Conservation (phyloP, 139 green algal genomes). For the Ettlia oleoabundans region DNA sequence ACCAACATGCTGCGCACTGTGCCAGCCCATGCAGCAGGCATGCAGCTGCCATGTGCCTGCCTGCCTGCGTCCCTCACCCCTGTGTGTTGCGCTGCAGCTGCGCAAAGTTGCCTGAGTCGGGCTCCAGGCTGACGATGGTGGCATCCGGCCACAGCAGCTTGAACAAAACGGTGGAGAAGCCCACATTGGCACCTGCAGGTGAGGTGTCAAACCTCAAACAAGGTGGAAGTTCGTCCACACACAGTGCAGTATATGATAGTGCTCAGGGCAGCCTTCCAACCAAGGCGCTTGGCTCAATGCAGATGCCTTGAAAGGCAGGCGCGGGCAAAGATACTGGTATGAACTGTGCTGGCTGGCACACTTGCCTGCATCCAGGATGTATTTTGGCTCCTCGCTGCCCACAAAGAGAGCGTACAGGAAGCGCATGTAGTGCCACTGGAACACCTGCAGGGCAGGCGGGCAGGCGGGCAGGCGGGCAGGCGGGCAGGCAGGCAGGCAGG, state of each 20-base stretch:
- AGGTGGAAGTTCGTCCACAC: not conserved
- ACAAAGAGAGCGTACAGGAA: conserved; percentile 18
- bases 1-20: too few relatives aligned
- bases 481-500: not conserved
- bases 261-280: too few relatives aligned
- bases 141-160: conserved; percentile 39
- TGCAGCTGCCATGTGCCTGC: too few relatives aligned
- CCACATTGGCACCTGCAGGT: conserved; percentile 29
- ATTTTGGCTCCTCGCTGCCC: not conserved
- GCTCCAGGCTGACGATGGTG: conserved; percentile 29
- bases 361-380: conserved; percentile 30
- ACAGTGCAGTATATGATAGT: too few relatives aligned
- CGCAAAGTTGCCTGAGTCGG: conserved; percentile 30
- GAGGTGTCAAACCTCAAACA: not conserved
- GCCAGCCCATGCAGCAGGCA: too few relatives aligned
- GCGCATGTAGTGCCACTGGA: conserved; percentile 7
- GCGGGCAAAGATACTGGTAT: not conserved
- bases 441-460: conserved; percentile 3
- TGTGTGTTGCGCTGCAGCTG: conserved; percentile 27
- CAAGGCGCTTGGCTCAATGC: too few relatives aligned
- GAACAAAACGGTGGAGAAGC: conserved; percentile 38
- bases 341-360: not conserved
- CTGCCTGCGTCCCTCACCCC: not conserved
- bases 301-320: too few relatives aligned
- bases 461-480: not conserved